Percentiles rank a stretch among this genome's conserved stretches.
phyloP scores from a whole-genome alignment of 1,284 basidiomycete genomes.

The Macrocybe sp. region DNA sequence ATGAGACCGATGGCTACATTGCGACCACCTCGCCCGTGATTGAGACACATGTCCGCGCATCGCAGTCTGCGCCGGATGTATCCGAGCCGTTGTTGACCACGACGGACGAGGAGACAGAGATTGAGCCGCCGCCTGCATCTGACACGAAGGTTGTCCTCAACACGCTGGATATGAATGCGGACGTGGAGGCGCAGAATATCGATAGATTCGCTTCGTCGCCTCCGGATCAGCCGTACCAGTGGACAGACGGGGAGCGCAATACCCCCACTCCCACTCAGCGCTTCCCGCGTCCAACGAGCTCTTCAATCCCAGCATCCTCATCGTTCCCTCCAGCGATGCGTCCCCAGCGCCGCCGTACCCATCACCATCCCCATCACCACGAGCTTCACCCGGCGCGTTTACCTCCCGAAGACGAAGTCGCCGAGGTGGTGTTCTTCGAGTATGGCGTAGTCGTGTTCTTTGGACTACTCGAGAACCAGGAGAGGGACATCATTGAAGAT shows the following conservation, averaged over 20 bases:
- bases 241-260: too few relatives aligned
- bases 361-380: background rate
- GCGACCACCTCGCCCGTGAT: slow-evolving; percentile 40
- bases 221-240: background rate
- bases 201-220: background rate
- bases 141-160: slow-evolving; percentile 9
- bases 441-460: slow-evolving; percentile 89
- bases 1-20: slow-evolving; percentile 47
- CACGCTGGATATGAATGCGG: too few relatives aligned
- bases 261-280: background rate
- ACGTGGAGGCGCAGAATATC: too few relatives aligned
- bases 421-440: slow-evolving; percentile 83
- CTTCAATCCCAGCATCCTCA: background rate
- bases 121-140: slow-evolving; percentile 3
- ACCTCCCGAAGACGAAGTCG: slow-evolving; percentile 46
- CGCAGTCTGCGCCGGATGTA: slow-evolving; percentile 9
- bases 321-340: background rate
- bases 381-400: too few relatives aligned
- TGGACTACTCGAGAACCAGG: slow-evolving; percentile 73
- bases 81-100: slow-evolving; percentile 9
- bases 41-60: slow-evolving; percentile 3
- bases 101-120: slow-evolving; percentile 10
- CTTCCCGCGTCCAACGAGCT: background rate
- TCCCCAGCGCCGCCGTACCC: slow-evolving; percentile 9
- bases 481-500: slow-evolving; percentile 79